Evolutionary conservation across 2,329 filamentous ascomycete species (phyloP).

Genomic region (Trichoderma semiorbis): DNA sequence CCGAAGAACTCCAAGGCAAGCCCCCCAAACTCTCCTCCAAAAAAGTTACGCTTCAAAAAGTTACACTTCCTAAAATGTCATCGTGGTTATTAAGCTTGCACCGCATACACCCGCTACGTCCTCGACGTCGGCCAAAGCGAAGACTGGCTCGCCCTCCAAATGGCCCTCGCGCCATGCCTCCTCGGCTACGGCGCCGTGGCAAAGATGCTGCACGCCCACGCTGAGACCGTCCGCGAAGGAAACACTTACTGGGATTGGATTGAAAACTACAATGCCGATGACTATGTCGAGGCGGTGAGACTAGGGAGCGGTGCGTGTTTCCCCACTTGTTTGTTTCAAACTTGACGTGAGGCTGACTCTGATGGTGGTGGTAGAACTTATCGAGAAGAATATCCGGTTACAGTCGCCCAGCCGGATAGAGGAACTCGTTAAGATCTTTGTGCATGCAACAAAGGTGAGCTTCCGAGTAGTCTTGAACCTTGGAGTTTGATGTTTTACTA

Average conservation of each 20-base stretch:
- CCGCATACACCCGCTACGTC: slow-evolving; percentile 79
- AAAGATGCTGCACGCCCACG: slow-evolving; percentile 61
- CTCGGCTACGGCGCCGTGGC: slow-evolving; percentile 86
- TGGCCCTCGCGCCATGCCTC: slow-evolving; percentile 81
- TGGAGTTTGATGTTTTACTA: not conserved
- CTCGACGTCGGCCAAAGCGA: slow-evolving; percentile 84
- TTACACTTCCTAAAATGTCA: not conserved
- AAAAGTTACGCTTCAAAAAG: no score
- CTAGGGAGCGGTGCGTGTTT: slow-evolving; percentile 60
- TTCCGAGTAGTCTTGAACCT: not conserved
- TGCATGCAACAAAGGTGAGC: slow-evolving; percentile 76
- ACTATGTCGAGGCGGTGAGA: slow-evolving; percentile 70
- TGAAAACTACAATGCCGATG: slow-evolving; percentile 77
- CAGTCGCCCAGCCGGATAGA: slow-evolving; percentile 75
- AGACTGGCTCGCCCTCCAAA: slow-evolving; percentile 82
- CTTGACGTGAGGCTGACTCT: not conserved
- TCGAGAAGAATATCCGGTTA: slow-evolving; percentile 70
- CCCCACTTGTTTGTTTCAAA: not conserved
- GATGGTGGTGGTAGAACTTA: slow-evolving; percentile 50
- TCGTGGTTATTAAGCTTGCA: slow-evolving; percentile 54
- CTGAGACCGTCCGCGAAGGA: slow-evolving; percentile 56
- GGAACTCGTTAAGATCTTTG: slow-evolving; percentile 78
- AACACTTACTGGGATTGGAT: slow-evolving; percentile 91
- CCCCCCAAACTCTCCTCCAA: not conserved
- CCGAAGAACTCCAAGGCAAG: slow-evolving; percentile 70